Evolutionary conservation across 495 filamentous ascomycete genomes (phyloP), one percentile per base, ranked within the genome.

Genomic region (Pyrenopolyporus hunteri): DNA sequence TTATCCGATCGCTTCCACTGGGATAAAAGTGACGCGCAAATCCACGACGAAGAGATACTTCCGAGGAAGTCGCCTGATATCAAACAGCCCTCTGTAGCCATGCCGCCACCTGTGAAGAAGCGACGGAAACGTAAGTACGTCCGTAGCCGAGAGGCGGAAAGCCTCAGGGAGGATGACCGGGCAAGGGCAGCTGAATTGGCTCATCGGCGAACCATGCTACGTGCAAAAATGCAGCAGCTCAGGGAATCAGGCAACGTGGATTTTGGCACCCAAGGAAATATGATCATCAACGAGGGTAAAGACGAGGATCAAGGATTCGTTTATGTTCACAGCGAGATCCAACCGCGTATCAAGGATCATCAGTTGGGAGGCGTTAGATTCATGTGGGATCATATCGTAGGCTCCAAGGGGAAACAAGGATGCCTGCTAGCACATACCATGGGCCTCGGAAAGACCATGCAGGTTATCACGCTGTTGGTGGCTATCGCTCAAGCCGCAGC

Each of bases 361-460:
- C 81, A 86, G 61, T 74, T 87, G 59, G 64, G 80, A 1, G 93
- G 93, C 3, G 83, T 96, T 43, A 86, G 88, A 16, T 97, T 96
- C 73, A 82, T 98, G 82, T 98, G 93, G 92, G 84, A 89, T 56
- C 88, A 95, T 55, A 70, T 96, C 19, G 85, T 91, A 5, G 64
- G 71, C 16, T 79, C 80, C 11, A 78, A 79, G 25, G 70, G 67
- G 2, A 76, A 76, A 19, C 85, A 89, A 69, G 93, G 93, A 4
- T 95, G 91, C 64, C 77, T 97, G 2, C 81, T 98, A 23, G 91
- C 93, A 1, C 93, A 97, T 69, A 91, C 90, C 1, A 96, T 96
- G 93, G 93, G 93, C 1, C 73, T 98, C 11, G 93, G 93, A 10
- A 98, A 98, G 73, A 96, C 93, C 0, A 89, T 96, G 84, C 93